phyloP scores from a whole-genome alignment of 2,329 filamentous ascomycete genomes.

The Erysiphe neolycopersici region DNA sequence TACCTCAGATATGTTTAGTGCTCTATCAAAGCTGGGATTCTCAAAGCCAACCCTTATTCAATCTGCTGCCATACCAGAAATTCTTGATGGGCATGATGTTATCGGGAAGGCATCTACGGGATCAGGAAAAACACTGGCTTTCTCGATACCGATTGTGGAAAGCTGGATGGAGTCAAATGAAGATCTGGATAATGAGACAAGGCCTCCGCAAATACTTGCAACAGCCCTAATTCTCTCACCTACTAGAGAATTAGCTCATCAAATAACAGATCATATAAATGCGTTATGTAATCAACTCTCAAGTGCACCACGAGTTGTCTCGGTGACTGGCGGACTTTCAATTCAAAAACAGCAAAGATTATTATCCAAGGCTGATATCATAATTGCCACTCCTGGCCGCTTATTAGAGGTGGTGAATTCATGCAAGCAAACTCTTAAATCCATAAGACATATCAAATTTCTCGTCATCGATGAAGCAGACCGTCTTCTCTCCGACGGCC shows the following conservation, averaged over 20 bases:
- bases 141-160: conserved; percentile 80
- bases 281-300: conserved; percentile 38
- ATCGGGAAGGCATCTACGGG: conserved; percentile 92
- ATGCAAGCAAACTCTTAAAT: conserved; percentile 38
- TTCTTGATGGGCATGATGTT: conserved; percentile 63
- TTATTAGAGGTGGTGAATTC: conserved; percentile 82
- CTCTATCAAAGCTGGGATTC: conserved; percentile 60
- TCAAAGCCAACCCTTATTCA: conserved; percentile 63
- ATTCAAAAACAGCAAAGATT: conserved; percentile 86
- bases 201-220: conserved; percentile 21
- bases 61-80: conserved; percentile 48
- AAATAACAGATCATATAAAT: conserved; percentile 60
- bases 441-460: conserved; percentile 50
- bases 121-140: conserved; percentile 88
- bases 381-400: conserved; percentile 79
- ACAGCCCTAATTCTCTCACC: conserved; percentile 67
- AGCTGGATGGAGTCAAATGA: conserved; percentile 34
- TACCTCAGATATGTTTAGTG: conserved; percentile 41
- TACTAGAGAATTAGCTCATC: conserved; percentile 79
- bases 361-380: conserved; percentile 59
- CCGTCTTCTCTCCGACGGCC: conserved; percentile 66
- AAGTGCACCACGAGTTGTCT: conserved; percentile 46
- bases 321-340: conserved; percentile 75
- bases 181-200: conserved; percentile 16
- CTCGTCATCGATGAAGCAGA: conserved; percentile 89